These are phyloP conservation scores for Leptomonas pyrrhocoris DNA, from an alignment of 208 protist genomes.

Conservation along the genomic window DNA sequence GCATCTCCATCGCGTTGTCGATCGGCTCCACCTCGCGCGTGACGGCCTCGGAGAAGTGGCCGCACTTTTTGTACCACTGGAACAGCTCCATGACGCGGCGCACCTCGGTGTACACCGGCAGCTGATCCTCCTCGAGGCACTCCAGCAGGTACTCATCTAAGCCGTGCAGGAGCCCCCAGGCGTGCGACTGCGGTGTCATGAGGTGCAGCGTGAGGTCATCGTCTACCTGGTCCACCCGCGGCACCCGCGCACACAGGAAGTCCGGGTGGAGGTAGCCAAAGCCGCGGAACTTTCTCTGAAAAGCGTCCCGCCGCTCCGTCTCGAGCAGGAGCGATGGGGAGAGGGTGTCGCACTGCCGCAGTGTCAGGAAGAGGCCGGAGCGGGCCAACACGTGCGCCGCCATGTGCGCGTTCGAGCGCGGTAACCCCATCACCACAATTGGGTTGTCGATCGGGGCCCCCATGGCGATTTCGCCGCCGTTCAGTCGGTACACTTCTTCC, in stretches of 20 bases:
- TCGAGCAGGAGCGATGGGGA: slow-evolving; percentile 72
- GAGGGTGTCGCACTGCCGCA: slow-evolving; percentile 80
- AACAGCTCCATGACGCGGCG: slow-evolving; percentile 77
- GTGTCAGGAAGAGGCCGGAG: slow-evolving; percentile 77
- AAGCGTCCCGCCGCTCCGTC: slow-evolving; percentile 62
- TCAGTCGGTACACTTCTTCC: slow-evolving; percentile 83
- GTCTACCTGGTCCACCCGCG: slow-evolving; percentile 69
- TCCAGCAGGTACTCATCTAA: slow-evolving; percentile 90
- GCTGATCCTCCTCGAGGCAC: slow-evolving; percentile 86
- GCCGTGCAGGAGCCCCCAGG: slow-evolving; percentile 90
- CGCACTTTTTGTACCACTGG: slow-evolving; percentile 88
- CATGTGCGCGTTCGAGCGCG: slow-evolving; percentile 87
- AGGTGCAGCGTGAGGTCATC: slow-evolving; percentile 88
- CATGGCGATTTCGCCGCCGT: slow-evolving; percentile 71
- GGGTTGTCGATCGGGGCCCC: slow-evolving; percentile 59
- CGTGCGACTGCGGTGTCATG: slow-evolving; percentile 84
- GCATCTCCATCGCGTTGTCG: slow-evolving; percentile 81
- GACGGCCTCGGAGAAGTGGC: slow-evolving; percentile 80
- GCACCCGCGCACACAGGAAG: slow-evolving; percentile 74
- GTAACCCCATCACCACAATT: slow-evolving; percentile 83
- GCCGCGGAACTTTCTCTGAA: slow-evolving; percentile 51
- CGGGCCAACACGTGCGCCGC: slow-evolving; percentile 84
- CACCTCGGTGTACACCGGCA: slow-evolving; percentile 70
- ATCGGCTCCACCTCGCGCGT: slow-evolving; percentile 72
- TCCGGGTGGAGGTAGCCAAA: slow-evolving; percentile 69